Evolutionary conservation across 768 basidiomycete species (phyloP).

Genomic region (Cystobasidium tubakii): DNA sequence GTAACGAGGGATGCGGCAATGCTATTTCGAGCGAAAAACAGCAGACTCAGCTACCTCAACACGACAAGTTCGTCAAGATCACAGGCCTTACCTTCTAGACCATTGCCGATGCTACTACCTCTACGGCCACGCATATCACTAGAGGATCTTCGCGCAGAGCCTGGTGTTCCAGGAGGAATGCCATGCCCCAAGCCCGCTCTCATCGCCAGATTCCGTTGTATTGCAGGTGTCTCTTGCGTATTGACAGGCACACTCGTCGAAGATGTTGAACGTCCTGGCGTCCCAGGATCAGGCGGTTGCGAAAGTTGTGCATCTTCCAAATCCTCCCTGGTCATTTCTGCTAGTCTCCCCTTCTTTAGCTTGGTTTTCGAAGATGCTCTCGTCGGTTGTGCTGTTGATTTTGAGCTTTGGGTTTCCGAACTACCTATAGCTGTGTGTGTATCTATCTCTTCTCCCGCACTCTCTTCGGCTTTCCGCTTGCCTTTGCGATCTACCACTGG

Average conservation of each 20-base stretch:
- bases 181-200: constrained; percentile 13
- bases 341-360: neutral
- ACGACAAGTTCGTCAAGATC: too few species aligned
- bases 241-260: constrained; percentile 8
- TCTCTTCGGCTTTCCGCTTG: constrained; percentile 36
- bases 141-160: constrained; percentile 19
- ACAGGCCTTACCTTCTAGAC: constrained; percentile 29
- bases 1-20: constrained; percentile 28
- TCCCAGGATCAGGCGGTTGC: constrained; percentile 2
- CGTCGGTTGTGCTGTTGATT: neutral
- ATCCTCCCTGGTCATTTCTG: constrained; percentile 11
- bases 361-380: neutral
- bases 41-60: too few species aligned
- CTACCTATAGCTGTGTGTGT: neutral
- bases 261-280: neutral
- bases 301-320: neutral
- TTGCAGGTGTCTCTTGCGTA: constrained; percentile 33
- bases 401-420: too few species aligned
- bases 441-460: neutral
- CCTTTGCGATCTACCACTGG: constrained; percentile 26
- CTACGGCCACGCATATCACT: constrained; percentile 23
- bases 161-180: constrained; percentile 12
- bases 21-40: constrained; percentile 2
- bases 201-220: constrained; percentile 29
- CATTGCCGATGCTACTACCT: constrained; percentile 37